Evolutionary conservation across 768 basidiomycete genomes (phyloP).

Genomic region (Thelephora ganbajun): DNA sequence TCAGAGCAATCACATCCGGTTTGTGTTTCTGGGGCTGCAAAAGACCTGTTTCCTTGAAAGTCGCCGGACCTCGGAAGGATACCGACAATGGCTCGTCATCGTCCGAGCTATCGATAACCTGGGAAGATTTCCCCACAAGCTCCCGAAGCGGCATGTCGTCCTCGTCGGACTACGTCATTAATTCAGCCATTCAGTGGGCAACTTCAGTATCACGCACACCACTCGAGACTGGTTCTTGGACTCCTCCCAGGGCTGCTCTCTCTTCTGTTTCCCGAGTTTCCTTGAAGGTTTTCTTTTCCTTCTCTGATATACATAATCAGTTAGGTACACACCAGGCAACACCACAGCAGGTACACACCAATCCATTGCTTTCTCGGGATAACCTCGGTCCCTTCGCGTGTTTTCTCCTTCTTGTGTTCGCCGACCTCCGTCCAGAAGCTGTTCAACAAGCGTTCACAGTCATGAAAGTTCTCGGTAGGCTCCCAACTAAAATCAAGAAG

Average conservation of each 20-base stretch:
- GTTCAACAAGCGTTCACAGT: slow-evolving; percentile 42
- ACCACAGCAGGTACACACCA: slow-evolving; percentile 20
- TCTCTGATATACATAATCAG: slow-evolving; percentile 14
- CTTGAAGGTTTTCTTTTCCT: slow-evolving; percentile 25
- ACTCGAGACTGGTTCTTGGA: slow-evolving; percentile 4
- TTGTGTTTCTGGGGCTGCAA: no score
- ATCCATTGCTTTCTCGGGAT: slow-evolving; percentile 43
- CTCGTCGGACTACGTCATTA: no score
- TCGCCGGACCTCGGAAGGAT: no score
- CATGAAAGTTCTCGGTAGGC: slow-evolving; percentile 40
- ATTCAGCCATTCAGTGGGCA: no score
- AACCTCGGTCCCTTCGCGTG: slow-evolving; percentile 25
- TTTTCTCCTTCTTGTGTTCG: slow-evolving; percentile 39
- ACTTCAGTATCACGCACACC: no score
- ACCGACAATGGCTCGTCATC: no score
- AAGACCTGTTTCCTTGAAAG: no score
- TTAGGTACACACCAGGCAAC: not conserved
- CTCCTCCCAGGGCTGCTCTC: slow-evolving; percentile 6
- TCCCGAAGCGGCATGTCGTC: no score
- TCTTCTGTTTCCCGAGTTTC: slow-evolving; percentile 3
- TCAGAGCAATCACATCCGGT: no score
- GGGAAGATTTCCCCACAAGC: no score
- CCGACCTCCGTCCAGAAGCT: slow-evolving; percentile 49
- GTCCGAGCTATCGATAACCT: no score
- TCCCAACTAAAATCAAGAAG: slow-evolving; percentile 45